Conservation (phyloP, 1,284 basidiomycete species). For the Leccinum pachyderme region DNA sequence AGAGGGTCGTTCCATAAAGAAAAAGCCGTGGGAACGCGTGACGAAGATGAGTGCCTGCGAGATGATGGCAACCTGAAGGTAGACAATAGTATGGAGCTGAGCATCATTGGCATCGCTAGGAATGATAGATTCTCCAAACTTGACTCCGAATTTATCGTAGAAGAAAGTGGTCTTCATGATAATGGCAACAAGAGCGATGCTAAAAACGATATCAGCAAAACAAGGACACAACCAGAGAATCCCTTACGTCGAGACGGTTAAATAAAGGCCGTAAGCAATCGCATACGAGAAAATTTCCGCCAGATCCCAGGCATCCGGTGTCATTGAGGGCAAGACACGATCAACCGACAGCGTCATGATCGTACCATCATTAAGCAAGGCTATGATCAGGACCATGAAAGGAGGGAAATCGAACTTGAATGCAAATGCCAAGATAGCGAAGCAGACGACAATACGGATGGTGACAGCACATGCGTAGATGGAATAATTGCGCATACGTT, state of each 20-base stretch:
- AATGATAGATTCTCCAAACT: conserved; percentile 43
- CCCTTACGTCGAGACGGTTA: conserved; percentile 86
- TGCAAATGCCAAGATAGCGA: conserved; percentile 91
- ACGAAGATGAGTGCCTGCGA: conserved; percentile 98
- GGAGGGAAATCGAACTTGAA: conserved; percentile 99
- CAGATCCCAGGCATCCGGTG: conserved; percentile 94
- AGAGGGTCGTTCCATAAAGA: conserved; percentile 98
- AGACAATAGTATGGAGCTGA: conserved; percentile 78
- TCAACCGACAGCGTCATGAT: conserved; percentile 99
- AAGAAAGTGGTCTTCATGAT: conserved; percentile 91
- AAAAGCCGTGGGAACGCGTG: conserved; percentile 94
- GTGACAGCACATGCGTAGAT: conserved; percentile 84
- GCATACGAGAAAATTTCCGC: conserved; percentile 96
- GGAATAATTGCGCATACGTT: conserved; percentile 86
- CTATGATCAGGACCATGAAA: conserved; percentile 99
- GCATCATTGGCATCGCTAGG: conserved; percentile 62
- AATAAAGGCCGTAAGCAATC: conserved; percentile 91
- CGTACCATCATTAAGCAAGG: conserved; percentile 95
- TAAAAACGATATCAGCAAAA: conserved; percentile 30
- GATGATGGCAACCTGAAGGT: conserved; percentile 95
- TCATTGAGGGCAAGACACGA: conserved; percentile 90
- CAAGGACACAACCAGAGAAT: not conserved
- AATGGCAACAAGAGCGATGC: conserved; percentile 46
- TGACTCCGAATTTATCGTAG: conserved; percentile 82
- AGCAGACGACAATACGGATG: conserved; percentile 98